Percentiles rank a stretch among this genome's conserved stretches.
Evolutionary conservation across 2,329 filamentous ascomycete species (phyloP).

Genomic region (Pseudogymnoascus sp.): DNA sequence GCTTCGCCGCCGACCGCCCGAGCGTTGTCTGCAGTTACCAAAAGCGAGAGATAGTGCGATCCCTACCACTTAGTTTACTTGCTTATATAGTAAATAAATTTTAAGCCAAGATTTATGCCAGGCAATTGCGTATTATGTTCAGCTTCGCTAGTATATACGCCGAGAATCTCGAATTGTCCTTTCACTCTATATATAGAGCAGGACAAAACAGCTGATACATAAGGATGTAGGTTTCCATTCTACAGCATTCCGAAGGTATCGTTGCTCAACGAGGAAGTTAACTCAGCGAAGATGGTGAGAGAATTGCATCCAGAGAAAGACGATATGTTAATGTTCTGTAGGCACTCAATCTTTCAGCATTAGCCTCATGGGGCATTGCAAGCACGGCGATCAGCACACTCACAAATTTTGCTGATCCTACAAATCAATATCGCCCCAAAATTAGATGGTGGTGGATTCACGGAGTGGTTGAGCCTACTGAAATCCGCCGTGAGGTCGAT

Average conservation of each 20-base stretch:
- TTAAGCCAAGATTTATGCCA: neutral
- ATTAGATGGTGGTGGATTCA: neutral
- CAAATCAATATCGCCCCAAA: neutral
- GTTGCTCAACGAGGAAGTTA: neutral
- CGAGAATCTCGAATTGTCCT: neutral
- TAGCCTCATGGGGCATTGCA: neutral
- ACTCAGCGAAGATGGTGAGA: neutral
- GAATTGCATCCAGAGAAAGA: neutral
- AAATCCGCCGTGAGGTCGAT: neutral
- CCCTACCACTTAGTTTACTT: neutral
- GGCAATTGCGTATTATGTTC: neutral
- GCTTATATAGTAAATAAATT: neutral
- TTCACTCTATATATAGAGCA: neutral
- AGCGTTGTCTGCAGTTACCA: neutral
- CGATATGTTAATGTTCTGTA: neutral
- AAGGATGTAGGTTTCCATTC: neutral
- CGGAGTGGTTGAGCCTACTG: neutral
- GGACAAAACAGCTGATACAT: neutral
- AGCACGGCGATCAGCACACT: neutral
- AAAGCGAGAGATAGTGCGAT: neutral
- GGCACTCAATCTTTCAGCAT: neutral
- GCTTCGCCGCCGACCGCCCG: neutral
- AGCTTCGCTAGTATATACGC: neutral
- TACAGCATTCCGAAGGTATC: neutral
- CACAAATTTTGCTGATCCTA: neutral